These are phyloP conservation scores for Myrmaecium sp. DNA, from an alignment of 2,329 filamentous ascomycete genomes.

Conservation along the genomic window DNA sequence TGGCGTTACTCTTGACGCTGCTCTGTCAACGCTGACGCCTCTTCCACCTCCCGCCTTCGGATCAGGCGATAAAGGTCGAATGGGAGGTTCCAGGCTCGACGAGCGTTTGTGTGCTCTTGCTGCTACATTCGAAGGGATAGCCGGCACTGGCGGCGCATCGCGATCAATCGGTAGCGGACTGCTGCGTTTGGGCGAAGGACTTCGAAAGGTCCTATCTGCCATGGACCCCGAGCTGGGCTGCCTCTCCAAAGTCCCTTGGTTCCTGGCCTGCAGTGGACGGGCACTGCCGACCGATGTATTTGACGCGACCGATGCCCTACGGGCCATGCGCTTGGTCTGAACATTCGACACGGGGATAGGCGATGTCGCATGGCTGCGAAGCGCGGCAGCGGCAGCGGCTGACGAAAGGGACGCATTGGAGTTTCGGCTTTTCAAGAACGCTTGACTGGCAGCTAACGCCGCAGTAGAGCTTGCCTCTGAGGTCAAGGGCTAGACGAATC, in stretches of 20 bases:
- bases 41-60: constrained; percentile 19
- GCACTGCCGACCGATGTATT: constrained; percentile 33
- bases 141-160: constrained; percentile 59
- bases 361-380: constrained; percentile 60
- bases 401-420: constrained; percentile 56
- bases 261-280: constrained; percentile 17
- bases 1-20: constrained; percentile 10
- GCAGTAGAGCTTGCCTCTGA: constrained; percentile 59
- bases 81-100: constrained; percentile 33
- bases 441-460: constrained; percentile 63
- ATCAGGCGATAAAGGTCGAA: constrained; percentile 29
- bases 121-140: constrained; percentile 40
- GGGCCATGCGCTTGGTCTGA: constrained; percentile 70
- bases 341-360: constrained; percentile 68
- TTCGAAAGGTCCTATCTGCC: constrained; percentile 76
- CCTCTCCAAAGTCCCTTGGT: no score
- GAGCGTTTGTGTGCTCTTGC: constrained; percentile 18
- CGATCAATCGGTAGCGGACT: constrained; percentile 10
- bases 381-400: constrained; percentile 71
- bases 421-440: constrained; percentile 53
- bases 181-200: constrained; percentile 36
- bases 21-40: constrained; percentile 25
- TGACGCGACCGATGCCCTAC: constrained; percentile 59
- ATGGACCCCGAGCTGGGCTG: constrained; percentile 62
- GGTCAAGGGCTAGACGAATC: no score